Conservation (phyloP, 768 basidiomycete genomes). For the Podaxis sp. region DNA sequence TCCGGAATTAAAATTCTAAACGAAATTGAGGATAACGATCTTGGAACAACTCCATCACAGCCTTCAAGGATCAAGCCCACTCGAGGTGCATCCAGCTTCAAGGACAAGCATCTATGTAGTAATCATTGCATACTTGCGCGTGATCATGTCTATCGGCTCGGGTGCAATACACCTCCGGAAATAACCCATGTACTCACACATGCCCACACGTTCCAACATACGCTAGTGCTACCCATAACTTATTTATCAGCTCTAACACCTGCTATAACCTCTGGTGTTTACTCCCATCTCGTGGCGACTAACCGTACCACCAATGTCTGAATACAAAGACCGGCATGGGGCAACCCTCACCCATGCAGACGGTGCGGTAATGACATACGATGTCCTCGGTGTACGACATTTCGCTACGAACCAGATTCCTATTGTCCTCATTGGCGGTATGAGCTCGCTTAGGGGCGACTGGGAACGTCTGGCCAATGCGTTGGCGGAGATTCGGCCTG, state of each 20-base stretch:
- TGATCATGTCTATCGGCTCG: background rate
- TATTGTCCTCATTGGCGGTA: slow-evolving; percentile 43
- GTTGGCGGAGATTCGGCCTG: slow-evolving; percentile 39
- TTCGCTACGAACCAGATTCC: slow-evolving; percentile 28
- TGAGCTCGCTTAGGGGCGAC: slow-evolving; percentile 39
- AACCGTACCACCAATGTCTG: background rate
- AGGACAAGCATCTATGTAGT: background rate
- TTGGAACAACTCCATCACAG: too few species aligned
- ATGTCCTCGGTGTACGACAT: slow-evolving; percentile 37
- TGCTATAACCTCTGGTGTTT: background rate
- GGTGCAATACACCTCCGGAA: background rate
- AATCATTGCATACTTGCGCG: background rate
- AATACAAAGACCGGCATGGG: background rate
- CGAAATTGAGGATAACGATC: too few species aligned
- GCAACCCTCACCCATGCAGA: slow-evolving; percentile 33
- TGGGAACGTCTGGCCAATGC: slow-evolving; percentile 35
- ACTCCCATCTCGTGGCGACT: background rate
- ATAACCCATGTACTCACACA: background rate
- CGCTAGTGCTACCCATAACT: background rate
- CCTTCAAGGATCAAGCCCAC: too few species aligned
- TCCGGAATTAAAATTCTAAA: too few species aligned
- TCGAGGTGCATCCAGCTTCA: background rate
- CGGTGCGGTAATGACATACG: slow-evolving; percentile 42
- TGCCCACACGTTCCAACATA: background rate
- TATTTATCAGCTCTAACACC: background rate